A percentile compares a stretch with the other conserved stretches of the same genome.
phyloP scores from a whole-genome alignment of 208 protist species.

The Leishmania gerbilli region DNA sequence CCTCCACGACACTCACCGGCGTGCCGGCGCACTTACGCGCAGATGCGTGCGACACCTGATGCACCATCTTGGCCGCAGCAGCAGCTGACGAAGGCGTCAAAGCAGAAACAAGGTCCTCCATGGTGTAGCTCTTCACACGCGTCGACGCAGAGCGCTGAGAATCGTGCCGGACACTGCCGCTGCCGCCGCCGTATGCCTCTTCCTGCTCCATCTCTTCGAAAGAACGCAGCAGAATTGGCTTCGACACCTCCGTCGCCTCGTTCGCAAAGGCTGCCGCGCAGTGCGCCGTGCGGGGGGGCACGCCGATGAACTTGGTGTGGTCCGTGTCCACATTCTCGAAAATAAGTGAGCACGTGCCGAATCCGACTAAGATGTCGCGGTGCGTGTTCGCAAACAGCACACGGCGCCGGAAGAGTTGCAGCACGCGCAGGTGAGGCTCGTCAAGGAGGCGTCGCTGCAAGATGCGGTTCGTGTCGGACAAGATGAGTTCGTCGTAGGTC shows the following conservation, averaged over 20 bases:
- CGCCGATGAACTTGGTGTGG: conserved; percentile 41
- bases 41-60: not conserved
- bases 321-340: conserved; percentile 46
- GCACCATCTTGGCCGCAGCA: no score
- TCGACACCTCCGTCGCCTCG: conserved; percentile 40
- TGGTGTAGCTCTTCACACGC: not conserved
- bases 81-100: not conserved
- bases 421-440: conserved; percentile 41
- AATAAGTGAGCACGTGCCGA: conserved; percentile 62
- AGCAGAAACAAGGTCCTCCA: not conserved
- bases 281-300: conserved; percentile 13
- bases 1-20: not conserved
- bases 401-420: conserved; percentile 55
- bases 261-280: conserved; percentile 55
- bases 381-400: conserved; percentile 74
- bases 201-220: conserved; percentile 17
- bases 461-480: conserved; percentile 40
- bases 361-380: conserved; percentile 73
- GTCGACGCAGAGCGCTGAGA: not conserved
- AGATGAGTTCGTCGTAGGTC: conserved; percentile 57
- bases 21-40: not conserved
- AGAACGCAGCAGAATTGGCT: conserved; percentile 39
- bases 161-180: not conserved
- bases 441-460: conserved; percentile 51
- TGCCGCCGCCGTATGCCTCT: not conserved